Conservation (phyloP, 768 basidiomycete genomes). For the Antrodiella citrinella region DNA sequence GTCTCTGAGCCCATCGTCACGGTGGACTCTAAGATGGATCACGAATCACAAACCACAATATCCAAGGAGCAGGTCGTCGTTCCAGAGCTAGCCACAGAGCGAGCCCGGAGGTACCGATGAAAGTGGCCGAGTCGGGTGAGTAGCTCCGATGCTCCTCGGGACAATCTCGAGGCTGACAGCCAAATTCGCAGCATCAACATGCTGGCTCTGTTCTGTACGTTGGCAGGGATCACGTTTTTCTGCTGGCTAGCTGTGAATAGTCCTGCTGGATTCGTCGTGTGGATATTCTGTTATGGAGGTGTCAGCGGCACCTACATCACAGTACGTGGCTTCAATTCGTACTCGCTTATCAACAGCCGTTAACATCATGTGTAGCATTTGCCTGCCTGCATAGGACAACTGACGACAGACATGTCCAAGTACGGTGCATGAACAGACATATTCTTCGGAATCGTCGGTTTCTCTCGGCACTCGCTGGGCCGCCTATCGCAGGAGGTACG, state of each 20-base stretch:
- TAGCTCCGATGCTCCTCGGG: too few species aligned
- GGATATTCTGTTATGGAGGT: not conserved
- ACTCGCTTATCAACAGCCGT: not conserved
- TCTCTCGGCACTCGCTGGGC: not conserved
- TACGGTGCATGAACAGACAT: not conserved
- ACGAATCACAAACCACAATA: too few species aligned
- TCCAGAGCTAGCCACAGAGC: too few species aligned
- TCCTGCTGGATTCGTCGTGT: not conserved
- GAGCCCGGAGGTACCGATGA: too few species aligned
- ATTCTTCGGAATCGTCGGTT: not conserved
- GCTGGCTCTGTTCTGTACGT: not conserved
- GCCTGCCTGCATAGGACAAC: not conserved
- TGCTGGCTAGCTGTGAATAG: not conserved
- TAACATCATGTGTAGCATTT: not conserved
- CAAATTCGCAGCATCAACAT: not conserved
- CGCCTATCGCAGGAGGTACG: not conserved
- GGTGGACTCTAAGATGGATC: too few species aligned
- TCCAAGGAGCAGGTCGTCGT: too few species aligned
- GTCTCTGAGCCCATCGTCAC: too few species aligned
- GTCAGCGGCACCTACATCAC: not conserved
- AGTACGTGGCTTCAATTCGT: not conserved
- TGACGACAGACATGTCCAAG: not conserved
- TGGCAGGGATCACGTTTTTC: not conserved
- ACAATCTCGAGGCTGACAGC: too few species aligned
- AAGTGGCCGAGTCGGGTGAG: too few species aligned